These are phyloP conservation scores for Sonneratia caseolaris DNA, from an alignment of 345 rosid genomes.

Conservation along the genomic window DNA sequence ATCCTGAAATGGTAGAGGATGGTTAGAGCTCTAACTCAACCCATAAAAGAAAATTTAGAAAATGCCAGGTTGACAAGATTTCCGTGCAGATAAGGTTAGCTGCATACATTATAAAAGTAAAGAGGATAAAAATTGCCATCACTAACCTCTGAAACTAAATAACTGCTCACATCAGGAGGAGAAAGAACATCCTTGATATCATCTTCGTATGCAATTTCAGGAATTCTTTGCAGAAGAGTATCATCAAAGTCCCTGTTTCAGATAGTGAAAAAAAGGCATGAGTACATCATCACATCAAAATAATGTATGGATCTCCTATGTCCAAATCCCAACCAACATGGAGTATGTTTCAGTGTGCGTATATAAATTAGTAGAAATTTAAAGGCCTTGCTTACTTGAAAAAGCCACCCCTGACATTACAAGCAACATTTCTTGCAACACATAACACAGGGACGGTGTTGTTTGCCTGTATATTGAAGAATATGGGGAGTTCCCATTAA, in stretches of 20 bases:
- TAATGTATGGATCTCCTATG: neutral
- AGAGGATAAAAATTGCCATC: neutral
- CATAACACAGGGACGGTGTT: slow-evolving; percentile 76
- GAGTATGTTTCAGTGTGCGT: neutral
- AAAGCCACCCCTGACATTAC: slow-evolving; percentile 93
- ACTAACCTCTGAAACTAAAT: slow-evolving; percentile 86
- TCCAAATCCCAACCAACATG: neutral
- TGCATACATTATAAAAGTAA: neutral
- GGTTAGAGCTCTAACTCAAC: slow-evolving; percentile 9
- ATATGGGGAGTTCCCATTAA: slow-evolving; percentile 8
- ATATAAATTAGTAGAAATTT: neutral
- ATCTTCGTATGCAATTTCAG: slow-evolving; percentile 76
- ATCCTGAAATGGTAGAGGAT: slow-evolving; percentile 38
- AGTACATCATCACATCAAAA: slow-evolving; percentile 11
- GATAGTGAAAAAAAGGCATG: slow-evolving; percentile 2
- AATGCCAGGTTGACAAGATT: neutral
- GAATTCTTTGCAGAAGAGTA: slow-evolving; percentile 63
- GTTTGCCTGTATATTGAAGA: slow-evolving; percentile 44
- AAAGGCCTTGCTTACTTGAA: slow-evolving; percentile 50
- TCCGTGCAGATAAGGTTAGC: neutral
- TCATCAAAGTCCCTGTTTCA: slow-evolving; percentile 87
- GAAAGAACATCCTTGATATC: slow-evolving; percentile 59
- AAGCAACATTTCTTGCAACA: slow-evolving; percentile 92
- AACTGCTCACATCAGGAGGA: slow-evolving; percentile 95
- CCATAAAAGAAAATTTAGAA: neutral